A percentile compares a stretch with the other conserved stretches of the same genome.
phyloP scores from a whole-genome alignment of 2,329 filamentous ascomycete species.

The Diaporthe humulicola region DNA sequence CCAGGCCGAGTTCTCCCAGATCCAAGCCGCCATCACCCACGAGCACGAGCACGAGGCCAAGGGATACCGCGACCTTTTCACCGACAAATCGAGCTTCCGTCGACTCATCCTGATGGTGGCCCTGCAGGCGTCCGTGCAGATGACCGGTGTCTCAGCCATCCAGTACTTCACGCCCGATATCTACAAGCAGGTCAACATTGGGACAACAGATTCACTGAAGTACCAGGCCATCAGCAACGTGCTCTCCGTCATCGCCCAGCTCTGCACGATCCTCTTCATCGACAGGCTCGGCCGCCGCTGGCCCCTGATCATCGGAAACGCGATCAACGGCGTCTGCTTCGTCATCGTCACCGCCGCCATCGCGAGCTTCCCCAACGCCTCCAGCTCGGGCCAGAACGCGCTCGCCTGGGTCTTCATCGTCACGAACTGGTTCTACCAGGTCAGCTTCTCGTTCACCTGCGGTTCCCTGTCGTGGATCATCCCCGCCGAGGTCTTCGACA shows the following conservation, averaged over 20 bases:
- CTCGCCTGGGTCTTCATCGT: conserved; percentile 30
- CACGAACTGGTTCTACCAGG: conserved; percentile 19
- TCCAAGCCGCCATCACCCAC: conserved; percentile 21
- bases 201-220: conserved; percentile 9
- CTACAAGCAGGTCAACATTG: conserved; percentile 31
- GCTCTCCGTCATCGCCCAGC: conserved; percentile 11
- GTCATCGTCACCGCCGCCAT: conserved; percentile 28
- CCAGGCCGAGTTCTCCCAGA: conserved; percentile 22
- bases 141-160: conserved; percentile 31
- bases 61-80: conserved; percentile 19
- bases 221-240: conserved; percentile 29
- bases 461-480: conserved; percentile 29
- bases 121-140: conserved; percentile 26
- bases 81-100: conserved; percentile 17
- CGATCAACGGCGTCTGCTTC: conserved; percentile 14
- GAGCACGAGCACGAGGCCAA: conserved; percentile 21
- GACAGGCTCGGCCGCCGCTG: conserved; percentile 27
- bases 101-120: conserved; percentile 4
- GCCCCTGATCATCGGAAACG: conserved; percentile 19
- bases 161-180: conserved; percentile 30
- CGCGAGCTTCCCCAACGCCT: conserved; percentile 18
- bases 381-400: background rate
- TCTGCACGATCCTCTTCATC: conserved; percentile 7
- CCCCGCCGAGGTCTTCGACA: conserved; percentile 31
- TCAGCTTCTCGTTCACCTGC: conserved; percentile 21